phyloP scores from a whole-genome alignment of 305 asterid species.

The Solanum hybrid region DNA sequence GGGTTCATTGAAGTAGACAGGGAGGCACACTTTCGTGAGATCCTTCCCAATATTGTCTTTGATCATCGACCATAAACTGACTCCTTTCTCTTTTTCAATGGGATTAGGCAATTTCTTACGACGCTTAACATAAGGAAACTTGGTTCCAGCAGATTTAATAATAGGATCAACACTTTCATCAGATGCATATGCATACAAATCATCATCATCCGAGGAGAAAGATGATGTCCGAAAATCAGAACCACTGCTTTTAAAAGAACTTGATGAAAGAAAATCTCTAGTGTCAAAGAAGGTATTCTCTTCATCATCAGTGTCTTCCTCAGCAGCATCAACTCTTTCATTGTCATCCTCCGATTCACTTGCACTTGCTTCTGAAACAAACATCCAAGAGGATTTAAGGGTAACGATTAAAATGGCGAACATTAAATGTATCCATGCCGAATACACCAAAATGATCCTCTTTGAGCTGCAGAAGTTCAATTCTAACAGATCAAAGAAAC shows the following conservation, averaged over 20 bases:
- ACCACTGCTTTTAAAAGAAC: constrained; percentile 72
- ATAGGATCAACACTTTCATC: constrained; percentile 57
- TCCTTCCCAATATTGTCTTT: constrained; percentile 97
- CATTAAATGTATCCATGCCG: not conserved
- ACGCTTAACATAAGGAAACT: constrained; percentile 68
- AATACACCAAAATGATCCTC: not conserved
- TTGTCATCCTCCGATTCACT: constrained; percentile 88
- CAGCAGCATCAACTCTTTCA: constrained; percentile 85
- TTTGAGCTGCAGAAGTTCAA: not conserved
- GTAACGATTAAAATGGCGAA: not conserved
- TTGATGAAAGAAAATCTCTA: constrained; percentile 75
- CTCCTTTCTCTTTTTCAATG: constrained; percentile 84
- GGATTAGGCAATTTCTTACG: constrained; percentile 88
- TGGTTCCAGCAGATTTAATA: constrained; percentile 54
- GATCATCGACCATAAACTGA: constrained; percentile 96
- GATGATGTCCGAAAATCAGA: constrained; percentile 68
- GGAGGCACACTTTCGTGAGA: constrained; percentile 93
- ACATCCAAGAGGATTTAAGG: constrained; percentile 13
- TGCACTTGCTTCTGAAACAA: constrained; percentile 55
- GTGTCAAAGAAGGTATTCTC: constrained; percentile 85
- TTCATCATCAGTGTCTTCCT: constrained; percentile 93
- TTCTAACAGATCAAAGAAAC: not conserved
- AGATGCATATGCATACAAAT: constrained; percentile 37
- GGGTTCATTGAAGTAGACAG: constrained; percentile 97
- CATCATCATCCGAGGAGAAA: constrained; percentile 71